phyloP scores from a whole-genome alignment of 1,284 basidiomycete species.

The Pascua guehoae region DNA sequence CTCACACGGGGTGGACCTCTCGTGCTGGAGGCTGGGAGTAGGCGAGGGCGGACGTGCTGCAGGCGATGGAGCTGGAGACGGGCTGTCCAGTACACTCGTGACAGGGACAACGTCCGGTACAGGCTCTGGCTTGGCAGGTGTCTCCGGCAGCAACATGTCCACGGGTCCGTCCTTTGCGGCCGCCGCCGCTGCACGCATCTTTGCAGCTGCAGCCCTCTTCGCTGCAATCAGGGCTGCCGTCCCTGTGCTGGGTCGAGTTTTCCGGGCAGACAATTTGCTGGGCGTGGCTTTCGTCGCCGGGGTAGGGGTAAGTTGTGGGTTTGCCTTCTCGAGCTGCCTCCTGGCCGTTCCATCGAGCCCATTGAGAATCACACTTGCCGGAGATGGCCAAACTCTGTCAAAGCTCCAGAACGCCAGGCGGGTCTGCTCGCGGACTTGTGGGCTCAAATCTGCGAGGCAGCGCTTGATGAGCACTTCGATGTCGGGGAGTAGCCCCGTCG shows the following conservation, averaged over 20 bases:
- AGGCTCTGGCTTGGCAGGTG: too few relatives aligned
- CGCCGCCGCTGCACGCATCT: slow-evolving; percentile 23
- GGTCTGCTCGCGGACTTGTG: slow-evolving; percentile 69
- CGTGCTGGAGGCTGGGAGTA: too few relatives aligned
- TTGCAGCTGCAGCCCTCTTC: slow-evolving; percentile 32
- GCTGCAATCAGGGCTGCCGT: slow-evolving; percentile 37
- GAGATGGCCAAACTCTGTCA: slow-evolving; percentile 68
- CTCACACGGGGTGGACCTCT: too few relatives aligned
- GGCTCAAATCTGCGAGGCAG: slow-evolving; percentile 72
- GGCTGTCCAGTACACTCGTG: too few relatives aligned
- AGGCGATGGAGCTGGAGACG: too few relatives aligned
- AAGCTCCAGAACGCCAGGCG: slow-evolving; percentile 79
- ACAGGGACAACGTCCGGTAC: too few relatives aligned
- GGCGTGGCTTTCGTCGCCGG: not conserved
- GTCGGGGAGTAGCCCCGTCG: slow-evolving; percentile 61
- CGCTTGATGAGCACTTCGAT: slow-evolving; percentile 71
- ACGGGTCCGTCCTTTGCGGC: not conserved
- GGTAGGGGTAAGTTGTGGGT: slow-evolving; percentile 51
- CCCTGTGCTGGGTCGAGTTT: slow-evolving; percentile 18
- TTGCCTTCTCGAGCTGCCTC: slow-evolving; percentile 82
- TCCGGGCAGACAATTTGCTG: not conserved
- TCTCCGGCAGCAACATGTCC: too few relatives aligned
- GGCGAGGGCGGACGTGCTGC: too few relatives aligned
- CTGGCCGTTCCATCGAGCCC: slow-evolving; percentile 65
- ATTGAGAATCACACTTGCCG: slow-evolving; percentile 62